Conservation (phyloP, 768 basidiomycete genomes). For the Mycena vitilis region DNA sequence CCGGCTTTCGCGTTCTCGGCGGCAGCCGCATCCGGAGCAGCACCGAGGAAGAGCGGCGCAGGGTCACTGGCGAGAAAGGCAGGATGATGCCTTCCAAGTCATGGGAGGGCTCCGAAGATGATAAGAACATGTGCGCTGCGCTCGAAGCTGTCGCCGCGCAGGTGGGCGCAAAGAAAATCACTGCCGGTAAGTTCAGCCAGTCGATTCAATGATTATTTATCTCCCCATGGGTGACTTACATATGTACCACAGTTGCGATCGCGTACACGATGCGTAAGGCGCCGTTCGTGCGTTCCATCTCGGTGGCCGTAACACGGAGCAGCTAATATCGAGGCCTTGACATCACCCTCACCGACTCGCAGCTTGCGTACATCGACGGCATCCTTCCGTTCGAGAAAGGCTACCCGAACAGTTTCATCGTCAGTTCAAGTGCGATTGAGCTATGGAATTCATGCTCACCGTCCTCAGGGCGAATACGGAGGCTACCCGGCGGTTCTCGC, state of each 20-base stretch:
- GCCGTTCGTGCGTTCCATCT: constrained; percentile 55
- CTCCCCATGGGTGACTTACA: constrained; percentile 33
- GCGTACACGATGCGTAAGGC: constrained; percentile 53
- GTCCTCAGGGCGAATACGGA: background rate
- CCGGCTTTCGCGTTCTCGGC: constrained; percentile 50
- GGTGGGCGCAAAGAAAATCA: constrained; percentile 49
- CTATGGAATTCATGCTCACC: background rate
- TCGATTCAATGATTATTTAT: constrained; percentile 18
- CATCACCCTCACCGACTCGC: constrained; percentile 48
- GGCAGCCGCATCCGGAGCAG: constrained; percentile 43
- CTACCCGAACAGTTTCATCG: background rate
- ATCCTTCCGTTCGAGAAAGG: constrained; percentile 50
- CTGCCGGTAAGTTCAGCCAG: constrained; percentile 37
- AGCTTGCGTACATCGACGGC: constrained; percentile 50
- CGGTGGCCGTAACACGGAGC: constrained; percentile 54
- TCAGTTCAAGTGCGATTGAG: background rate
- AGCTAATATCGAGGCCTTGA: constrained; percentile 57
- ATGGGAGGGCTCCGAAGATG: constrained; percentile 49
- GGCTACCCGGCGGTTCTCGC: background rate
- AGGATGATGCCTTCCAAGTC: background rate
- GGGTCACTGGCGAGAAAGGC: constrained; percentile 50
- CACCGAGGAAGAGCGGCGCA: too few relatives aligned
- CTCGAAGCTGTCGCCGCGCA: constrained; percentile 54
- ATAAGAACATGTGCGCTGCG: constrained; percentile 48
- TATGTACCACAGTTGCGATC: constrained; percentile 15